Conservation (phyloP, 2,329 filamentous ascomycete species). For the Thielaviopsis populi region DNA sequence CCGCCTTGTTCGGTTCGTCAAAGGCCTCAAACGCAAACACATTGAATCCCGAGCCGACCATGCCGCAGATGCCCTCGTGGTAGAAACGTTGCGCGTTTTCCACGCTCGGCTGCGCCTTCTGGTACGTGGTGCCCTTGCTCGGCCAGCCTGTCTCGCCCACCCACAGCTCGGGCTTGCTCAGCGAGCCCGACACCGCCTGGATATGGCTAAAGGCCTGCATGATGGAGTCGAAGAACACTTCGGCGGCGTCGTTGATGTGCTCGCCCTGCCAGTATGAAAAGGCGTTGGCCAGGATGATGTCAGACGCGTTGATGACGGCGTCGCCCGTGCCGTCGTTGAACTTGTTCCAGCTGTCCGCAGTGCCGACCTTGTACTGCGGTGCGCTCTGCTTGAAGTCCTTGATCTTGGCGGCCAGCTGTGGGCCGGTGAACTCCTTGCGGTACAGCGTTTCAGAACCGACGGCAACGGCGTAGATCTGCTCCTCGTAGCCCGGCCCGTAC, state of each 20-base stretch:
- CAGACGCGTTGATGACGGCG: constrained; percentile 42
- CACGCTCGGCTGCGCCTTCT: constrained; percentile 42
- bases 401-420: constrained; percentile 45
- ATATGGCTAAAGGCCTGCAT: constrained; percentile 48
- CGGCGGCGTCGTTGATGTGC: constrained; percentile 36
- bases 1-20: constrained; percentile 57
- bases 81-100: constrained; percentile 46
- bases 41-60: constrained; percentile 50
- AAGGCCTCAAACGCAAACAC: constrained; percentile 63
- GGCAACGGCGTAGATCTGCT: constrained; percentile 51
- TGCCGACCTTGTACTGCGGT: constrained; percentile 44
- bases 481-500: constrained; percentile 34
- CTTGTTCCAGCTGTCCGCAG: constrained; percentile 61
- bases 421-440: constrained; percentile 49
- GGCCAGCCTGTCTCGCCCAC: constrained; percentile 57
- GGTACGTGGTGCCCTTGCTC: constrained; percentile 47
- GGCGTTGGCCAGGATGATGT: constrained; percentile 50
- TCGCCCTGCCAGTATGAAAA: constrained; percentile 61
- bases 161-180: constrained; percentile 44
- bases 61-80: constrained; percentile 45
- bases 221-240: constrained; percentile 53
- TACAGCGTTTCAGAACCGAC: constrained; percentile 59
- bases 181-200: constrained; percentile 37
- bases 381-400: constrained; percentile 42
- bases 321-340: constrained; percentile 53